Evolutionary conservation across 139 green algal species (phyloP).

Genomic region (Trebouxia sp.): DNA sequence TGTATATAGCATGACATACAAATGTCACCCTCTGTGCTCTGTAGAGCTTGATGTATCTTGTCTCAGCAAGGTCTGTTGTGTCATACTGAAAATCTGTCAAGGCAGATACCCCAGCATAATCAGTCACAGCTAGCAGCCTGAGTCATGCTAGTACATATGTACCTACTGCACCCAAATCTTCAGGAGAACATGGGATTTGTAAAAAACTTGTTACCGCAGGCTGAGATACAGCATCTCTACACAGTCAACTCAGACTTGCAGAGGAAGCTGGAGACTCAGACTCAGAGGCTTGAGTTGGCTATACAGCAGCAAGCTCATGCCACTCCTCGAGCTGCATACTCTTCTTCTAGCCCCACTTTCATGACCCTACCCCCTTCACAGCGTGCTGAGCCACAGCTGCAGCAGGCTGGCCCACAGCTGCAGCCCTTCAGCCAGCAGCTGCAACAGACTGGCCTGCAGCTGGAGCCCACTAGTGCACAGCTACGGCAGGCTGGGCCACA

Average conservation of each 20-base stretch:
- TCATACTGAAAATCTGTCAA: no score
- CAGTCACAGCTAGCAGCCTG: no score
- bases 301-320: slow-evolving; percentile 20
- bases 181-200: neutral
- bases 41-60: no score
- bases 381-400: neutral
- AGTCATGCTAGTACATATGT: neutral
- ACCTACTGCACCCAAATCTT: neutral
- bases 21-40: neutral
- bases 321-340: neutral
- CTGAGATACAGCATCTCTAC: neutral
- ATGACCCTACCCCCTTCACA: neutral
- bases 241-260: slow-evolving; percentile 14
- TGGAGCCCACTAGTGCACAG: no score
- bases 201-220: neutral
- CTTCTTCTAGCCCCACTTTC: neutral
- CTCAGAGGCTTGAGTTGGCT: slow-evolving; percentile 36
- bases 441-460: neutral
- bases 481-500: neutral
- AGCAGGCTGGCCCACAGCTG: neutral
- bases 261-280: slow-evolving; percentile 17
- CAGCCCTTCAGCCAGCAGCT: no score
- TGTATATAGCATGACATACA: neutral
- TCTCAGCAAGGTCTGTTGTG: no score
- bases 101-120: no score